These are phyloP conservation scores for Aspergillus costaricaensis DNA, from an alignment of 2,329 filamentous ascomycete genomes.

Conservation along the genomic window DNA sequence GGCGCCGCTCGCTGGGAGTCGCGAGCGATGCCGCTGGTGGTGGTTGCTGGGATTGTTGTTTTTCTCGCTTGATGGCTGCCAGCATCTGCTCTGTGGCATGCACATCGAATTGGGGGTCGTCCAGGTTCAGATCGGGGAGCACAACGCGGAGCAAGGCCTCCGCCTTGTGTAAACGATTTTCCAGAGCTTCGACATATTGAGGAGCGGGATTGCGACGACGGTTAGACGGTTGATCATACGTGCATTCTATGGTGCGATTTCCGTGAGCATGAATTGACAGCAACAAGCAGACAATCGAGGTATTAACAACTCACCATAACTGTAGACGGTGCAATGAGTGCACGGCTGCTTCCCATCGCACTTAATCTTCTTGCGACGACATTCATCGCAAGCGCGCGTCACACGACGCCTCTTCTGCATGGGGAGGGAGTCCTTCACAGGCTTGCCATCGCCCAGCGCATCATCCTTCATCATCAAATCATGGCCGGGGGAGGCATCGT, in stretches of 20 bases:
- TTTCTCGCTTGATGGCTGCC: slow-evolving; percentile 47
- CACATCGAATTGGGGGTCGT: slow-evolving; percentile 80
- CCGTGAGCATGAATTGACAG: background rate
- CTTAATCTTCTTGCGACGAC: slow-evolving; percentile 83
- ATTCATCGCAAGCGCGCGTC: slow-evolving; percentile 79
- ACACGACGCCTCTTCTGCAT: slow-evolving; percentile 77
- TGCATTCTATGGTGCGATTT: slow-evolving; percentile 67
- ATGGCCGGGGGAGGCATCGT: slow-evolving; percentile 18
- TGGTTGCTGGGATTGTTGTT: slow-evolving; percentile 21
- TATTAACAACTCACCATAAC: slow-evolving; percentile 70
- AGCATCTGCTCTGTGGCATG: slow-evolving; percentile 68
- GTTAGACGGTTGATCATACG: slow-evolving; percentile 93
- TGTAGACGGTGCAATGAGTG: slow-evolving; percentile 97
- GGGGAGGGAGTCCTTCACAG: slow-evolving; percentile 47
- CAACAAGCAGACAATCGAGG: slow-evolving; percentile 1
- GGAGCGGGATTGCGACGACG: slow-evolving; percentile 85
- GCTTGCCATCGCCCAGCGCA: slow-evolving; percentile 28
- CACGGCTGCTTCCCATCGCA: slow-evolving; percentile 85
- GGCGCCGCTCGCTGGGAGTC: slow-evolving; percentile 24
- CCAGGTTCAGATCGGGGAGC: slow-evolving; percentile 79
- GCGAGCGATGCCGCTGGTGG: slow-evolving; percentile 14
- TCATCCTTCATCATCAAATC: slow-evolving; percentile 22
- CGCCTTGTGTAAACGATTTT: slow-evolving; percentile 78
- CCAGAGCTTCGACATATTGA: slow-evolving; percentile 88
- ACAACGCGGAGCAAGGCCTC: slow-evolving; percentile 77